phyloP scores from a whole-genome alignment of 2,329 filamentous ascomycete genomes.

The Cordyceps tenuipes region DNA sequence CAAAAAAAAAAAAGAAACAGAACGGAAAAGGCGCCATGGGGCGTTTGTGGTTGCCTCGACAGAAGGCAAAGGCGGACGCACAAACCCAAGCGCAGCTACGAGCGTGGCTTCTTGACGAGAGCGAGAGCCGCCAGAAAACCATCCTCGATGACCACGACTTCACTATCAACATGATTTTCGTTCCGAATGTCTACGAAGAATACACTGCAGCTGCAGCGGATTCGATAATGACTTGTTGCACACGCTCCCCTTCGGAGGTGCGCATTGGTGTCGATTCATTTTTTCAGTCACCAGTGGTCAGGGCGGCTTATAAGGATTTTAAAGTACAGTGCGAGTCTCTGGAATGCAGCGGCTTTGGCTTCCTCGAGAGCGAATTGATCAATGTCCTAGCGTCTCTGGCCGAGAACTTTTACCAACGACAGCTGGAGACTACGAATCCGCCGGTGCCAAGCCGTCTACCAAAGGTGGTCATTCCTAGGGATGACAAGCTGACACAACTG shows the following conservation, averaged over 20 bases:
- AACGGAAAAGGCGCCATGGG: background rate
- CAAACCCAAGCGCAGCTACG: background rate
- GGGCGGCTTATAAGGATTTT: background rate
- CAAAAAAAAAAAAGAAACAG: no score
- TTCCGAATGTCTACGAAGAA: background rate
- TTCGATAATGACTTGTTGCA: background rate
- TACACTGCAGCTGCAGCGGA: background rate
- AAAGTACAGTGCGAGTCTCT: background rate
- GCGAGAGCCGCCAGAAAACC: background rate
- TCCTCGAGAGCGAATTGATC: background rate
- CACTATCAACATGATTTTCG: background rate
- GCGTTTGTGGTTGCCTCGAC: background rate
- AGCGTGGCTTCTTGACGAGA: background rate
- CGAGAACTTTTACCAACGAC: background rate
- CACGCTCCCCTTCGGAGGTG: background rate
- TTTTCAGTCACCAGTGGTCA: conserved; percentile 4
- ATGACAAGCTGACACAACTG: conserved; percentile 13
- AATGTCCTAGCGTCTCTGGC: background rate
- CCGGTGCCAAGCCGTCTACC: background rate
- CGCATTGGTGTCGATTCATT: background rate
- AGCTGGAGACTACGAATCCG: background rate
- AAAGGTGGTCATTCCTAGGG: background rate
- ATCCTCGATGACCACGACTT: conserved; percentile 1
- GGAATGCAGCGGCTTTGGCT: background rate
- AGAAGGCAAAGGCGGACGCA: background rate